A percentile compares a stretch with the other conserved stretches of the same genome.
These are phyloP conservation scores for Psilocybe sp. DNA, from an alignment of 768 basidiomycete genomes.

Conservation along the genomic window DNA sequence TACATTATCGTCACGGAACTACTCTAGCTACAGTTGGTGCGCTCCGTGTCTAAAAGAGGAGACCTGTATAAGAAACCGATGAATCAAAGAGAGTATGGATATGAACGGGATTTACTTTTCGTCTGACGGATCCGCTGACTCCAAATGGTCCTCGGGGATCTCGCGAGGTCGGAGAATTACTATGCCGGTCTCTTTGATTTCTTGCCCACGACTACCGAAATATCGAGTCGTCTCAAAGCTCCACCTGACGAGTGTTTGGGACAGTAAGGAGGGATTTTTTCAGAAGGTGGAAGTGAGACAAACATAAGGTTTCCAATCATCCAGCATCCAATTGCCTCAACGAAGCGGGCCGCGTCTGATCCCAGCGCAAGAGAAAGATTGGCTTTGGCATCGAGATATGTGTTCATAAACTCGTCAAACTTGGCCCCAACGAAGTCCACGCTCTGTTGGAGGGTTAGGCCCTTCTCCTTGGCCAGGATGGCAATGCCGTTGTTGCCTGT, in stretches of 20 bases:
- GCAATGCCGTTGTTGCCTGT: constrained; percentile 67
- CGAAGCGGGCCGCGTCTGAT: constrained; percentile 46
- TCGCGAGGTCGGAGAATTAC: constrained; percentile 41
- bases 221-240: constrained; percentile 69
- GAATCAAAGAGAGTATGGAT: too few relatives aligned
- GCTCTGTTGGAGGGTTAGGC: constrained; percentile 54
- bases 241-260: constrained; percentile 37
- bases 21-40: too few relatives aligned
- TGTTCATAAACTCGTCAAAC: constrained; percentile 47
- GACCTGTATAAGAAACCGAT: too few relatives aligned
- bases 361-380: constrained; percentile 53
- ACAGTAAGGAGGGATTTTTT: neutral
- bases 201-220: constrained; percentile 53
- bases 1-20: too few relatives aligned
- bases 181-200: constrained; percentile 49
- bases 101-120: constrained; percentile 37
- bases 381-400: constrained; percentile 43
- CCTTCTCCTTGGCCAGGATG: constrained; percentile 58
- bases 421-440: constrained; percentile 53
- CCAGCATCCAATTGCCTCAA: constrained; percentile 58
- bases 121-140: constrained; percentile 34
- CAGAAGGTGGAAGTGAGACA: neutral
- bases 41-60: too few relatives aligned
- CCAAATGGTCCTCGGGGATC: constrained; percentile 27
- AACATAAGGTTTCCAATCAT: constrained; percentile 59